Percentiles rank a stretch among this genome's conserved stretches.
These are phyloP conservation scores for Arabidopsis lyrata DNA, from an alignment of 441 rosid genomes.

Conservation along the genomic window DNA sequence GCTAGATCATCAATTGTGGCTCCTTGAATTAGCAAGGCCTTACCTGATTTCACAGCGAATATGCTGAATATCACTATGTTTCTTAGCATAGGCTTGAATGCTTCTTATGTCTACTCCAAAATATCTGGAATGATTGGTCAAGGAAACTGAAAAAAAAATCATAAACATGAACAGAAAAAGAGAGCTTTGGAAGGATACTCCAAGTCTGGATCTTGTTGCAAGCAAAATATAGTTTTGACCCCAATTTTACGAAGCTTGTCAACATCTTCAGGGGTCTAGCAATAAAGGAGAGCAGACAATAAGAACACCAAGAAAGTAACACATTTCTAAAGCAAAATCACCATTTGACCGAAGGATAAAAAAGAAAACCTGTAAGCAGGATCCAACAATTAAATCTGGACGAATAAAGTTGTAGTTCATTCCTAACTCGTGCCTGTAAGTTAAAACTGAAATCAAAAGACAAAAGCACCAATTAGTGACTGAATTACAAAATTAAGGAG, in stretches of 20 bases:
- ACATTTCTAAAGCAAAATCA: neutral
- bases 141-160: slow-evolving; percentile 28
- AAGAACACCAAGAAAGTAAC: slow-evolving; percentile 18
- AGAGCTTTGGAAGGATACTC: slow-evolving; percentile 70
- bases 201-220: slow-evolving; percentile 93
- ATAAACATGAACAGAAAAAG: neutral
- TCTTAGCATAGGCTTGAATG: slow-evolving; percentile 73
- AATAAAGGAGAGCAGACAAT: slow-evolving; percentile 24
- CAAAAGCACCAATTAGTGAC: slow-evolving; percentile 34
- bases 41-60: slow-evolving; percentile 90
- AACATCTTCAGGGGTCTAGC: slow-evolving; percentile 83
- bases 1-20: neutral
- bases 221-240: slow-evolving; percentile 90
- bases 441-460: slow-evolving; percentile 69
- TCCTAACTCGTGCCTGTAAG: slow-evolving; percentile 92
- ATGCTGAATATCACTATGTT: slow-evolving; percentile 68
- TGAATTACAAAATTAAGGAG: neutral
- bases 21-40: slow-evolving; percentile 19
- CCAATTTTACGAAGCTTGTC: slow-evolving; percentile 87
- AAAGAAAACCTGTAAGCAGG: slow-evolving; percentile 83
- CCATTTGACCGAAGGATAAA: slow-evolving; percentile 20
- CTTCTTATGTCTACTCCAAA: slow-evolving; percentile 90
- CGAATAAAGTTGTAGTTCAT: slow-evolving; percentile 86
- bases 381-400: slow-evolving; percentile 93
- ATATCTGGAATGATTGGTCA: slow-evolving; percentile 68